Percentiles rank a stretch among this genome's conserved stretches.
Conservation (phyloP, 192 early-diverging fungal genomes). For the Podila epicladia region DNA sequence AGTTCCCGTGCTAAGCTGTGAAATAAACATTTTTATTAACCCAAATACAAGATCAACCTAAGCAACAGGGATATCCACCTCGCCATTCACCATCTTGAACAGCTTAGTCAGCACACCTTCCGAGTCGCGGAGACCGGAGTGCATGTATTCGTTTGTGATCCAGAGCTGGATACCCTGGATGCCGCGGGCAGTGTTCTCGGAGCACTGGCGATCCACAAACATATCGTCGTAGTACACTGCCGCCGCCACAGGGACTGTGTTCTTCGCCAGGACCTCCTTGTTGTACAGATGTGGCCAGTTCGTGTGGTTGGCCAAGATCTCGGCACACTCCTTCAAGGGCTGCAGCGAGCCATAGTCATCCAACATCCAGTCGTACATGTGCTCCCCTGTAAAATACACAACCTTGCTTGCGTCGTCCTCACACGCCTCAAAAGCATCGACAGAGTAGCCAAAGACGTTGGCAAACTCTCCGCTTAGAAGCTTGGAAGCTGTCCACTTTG, state of each 20-base stretch:
- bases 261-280: slow-evolving; percentile 52
- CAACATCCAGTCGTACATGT: slow-evolving; percentile 78
- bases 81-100: slow-evolving; percentile 64
- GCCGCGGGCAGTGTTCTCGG: slow-evolving; percentile 62
- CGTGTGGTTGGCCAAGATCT: slow-evolving; percentile 64
- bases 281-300: slow-evolving; percentile 69
- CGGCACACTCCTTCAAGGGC: slow-evolving; percentile 64
- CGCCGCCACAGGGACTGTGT: slow-evolving; percentile 66
- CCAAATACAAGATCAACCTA: background rate
- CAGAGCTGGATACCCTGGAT: slow-evolving; percentile 68
- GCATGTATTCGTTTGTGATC: slow-evolving; percentile 77
- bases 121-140: slow-evolving; percentile 67
- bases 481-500: slow-evolving; percentile 71
- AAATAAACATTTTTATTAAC: background rate
- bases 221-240: slow-evolving; percentile 78
- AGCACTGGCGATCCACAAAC: slow-evolving; percentile 71
- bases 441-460: slow-evolving; percentile 53
- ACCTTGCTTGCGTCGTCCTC: slow-evolving; percentile 57
- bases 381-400: slow-evolving; percentile 74
- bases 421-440: slow-evolving; percentile 50
- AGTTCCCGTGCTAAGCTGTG: slow-evolving; percentile 29
- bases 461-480: slow-evolving; percentile 55
- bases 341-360: slow-evolving; percentile 73
- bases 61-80: slow-evolving; percentile 48
- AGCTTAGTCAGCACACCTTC: slow-evolving; percentile 65